A percentile compares a stretch with the other conserved stretches of the same genome.
phyloP scores from a whole-genome alignment of 345 rosid species.

The Citrus medica region DNA sequence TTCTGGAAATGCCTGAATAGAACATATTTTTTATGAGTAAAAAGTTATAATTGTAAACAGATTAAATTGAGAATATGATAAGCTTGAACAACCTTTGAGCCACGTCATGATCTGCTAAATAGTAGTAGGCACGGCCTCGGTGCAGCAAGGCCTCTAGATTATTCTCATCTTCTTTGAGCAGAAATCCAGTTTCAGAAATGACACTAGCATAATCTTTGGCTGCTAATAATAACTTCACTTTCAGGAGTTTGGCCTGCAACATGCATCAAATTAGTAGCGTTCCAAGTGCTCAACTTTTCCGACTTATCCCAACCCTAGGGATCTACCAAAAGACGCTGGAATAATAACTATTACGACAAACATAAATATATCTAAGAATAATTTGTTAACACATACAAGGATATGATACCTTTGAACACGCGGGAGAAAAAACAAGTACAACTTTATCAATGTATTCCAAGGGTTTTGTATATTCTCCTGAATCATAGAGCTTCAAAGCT shows the following conservation, averaged over 20 bases:
- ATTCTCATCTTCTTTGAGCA: slow-evolving; percentile 87
- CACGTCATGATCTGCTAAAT: slow-evolving; percentile 97
- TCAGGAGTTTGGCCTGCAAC: slow-evolving; percentile 81
- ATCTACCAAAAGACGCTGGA: neutral
- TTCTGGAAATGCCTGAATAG: slow-evolving; percentile 87
- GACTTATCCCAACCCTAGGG: neutral
- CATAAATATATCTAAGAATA: neutral
- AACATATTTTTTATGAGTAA: slow-evolving; percentile 9
- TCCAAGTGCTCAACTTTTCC: neutral
- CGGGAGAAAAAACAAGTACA: slow-evolving; percentile 92
- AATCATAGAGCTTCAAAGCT: slow-evolving; percentile 59
- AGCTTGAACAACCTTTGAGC: slow-evolving; percentile 64
- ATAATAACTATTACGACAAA: neutral
- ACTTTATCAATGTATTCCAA: slow-evolving; percentile 84
- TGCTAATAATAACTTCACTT: slow-evolving; percentile 65
- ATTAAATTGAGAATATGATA: neutral
- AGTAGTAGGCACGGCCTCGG: slow-evolving; percentile 97
- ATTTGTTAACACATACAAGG: neutral
- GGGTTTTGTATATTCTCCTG: slow-evolving; percentile 67
- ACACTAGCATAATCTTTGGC: slow-evolving; percentile 75
- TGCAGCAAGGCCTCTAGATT: slow-evolving; percentile 84
- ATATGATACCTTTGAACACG: slow-evolving; percentile 70
- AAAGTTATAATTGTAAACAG: neutral
- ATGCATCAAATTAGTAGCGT: slow-evolving; percentile 1
- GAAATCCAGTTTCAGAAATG: slow-evolving; percentile 78